Evolutionary conservation across 2,329 filamentous ascomycete species (phyloP).

Genomic region (Curvularia sp.): DNA sequence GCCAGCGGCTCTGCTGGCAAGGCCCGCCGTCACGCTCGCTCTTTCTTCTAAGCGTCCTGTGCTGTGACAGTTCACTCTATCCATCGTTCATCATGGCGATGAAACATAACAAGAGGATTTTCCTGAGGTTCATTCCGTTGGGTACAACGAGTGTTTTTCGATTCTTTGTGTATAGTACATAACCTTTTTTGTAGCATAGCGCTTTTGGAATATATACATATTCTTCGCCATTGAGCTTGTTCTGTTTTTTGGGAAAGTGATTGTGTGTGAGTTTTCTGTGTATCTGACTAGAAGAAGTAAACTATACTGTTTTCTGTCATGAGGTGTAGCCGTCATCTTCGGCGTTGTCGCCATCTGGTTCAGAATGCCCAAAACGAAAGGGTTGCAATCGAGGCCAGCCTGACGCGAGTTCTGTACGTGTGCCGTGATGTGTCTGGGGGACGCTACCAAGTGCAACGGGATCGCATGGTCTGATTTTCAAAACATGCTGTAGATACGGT

Average conservation of each 20-base stretch:
- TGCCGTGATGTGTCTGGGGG: neutral
- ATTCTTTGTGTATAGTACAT: slow-evolving; percentile 30
- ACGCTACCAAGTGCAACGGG: slow-evolving; percentile 12
- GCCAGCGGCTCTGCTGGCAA: slow-evolving; percentile 27
- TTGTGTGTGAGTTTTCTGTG: neutral
- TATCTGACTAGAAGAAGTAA: neutral
- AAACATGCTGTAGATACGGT: slow-evolving; percentile 12
- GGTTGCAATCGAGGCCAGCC: slow-evolving; percentile 7
- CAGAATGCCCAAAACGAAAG: slow-evolving; percentile 5
- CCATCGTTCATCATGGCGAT: neutral
- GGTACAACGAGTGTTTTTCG: slow-evolving; percentile 20
- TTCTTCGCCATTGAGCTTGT: neutral
- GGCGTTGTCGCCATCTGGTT: slow-evolving; percentile 2
- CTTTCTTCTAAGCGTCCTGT: slow-evolving; percentile 26
- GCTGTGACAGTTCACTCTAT: neutral
- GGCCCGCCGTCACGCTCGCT: slow-evolving; percentile 41
- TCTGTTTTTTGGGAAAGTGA: neutral
- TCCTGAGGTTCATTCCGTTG: slow-evolving; percentile 12
- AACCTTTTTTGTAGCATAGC: slow-evolving; percentile 24
- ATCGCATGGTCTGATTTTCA: slow-evolving; percentile 18
- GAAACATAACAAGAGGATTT: slow-evolving; percentile 7
- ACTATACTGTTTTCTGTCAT: neutral
- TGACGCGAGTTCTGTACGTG: neutral
- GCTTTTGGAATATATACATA: slow-evolving; percentile 6
- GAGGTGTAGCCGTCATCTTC: slow-evolving; percentile 14